Base-by-base conservation (phyloP, 805 yeast species). In the Yamadazyma sp. region DNA sequence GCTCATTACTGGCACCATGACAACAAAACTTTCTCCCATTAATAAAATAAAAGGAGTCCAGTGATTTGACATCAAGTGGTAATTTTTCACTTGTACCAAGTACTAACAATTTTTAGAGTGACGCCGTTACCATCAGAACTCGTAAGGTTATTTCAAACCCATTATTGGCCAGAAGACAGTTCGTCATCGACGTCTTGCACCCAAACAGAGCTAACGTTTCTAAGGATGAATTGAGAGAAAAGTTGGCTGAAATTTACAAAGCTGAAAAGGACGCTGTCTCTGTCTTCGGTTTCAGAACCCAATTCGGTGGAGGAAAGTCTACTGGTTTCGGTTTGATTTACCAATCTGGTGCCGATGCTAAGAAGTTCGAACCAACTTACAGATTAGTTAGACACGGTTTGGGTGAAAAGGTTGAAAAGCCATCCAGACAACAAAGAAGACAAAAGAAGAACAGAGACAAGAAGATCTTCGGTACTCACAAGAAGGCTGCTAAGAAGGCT, bases 351-450 rank as follows among this genome's bases (percentile, higher is more conserved):
- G 96, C 95, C 62, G 96, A 90, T 70, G 91, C 96, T 69, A 87
- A 90, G 84, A 90, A 82, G 75, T 91, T 93, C 73, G 99, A 93
- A 81, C 99, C 99, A 78, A 69, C 88, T 58, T 93, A 93, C 95
- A 90, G 99, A 79, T 87, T 88, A 69, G 95, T 93, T 62, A 90
- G 99, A 85, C 85, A 87, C 81, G 98, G 98, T 67, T 81, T 90
- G 70, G 97, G 95, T 68, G 78, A 77, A 60, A 89, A 87, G 83
- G 90, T 84, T 65, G 97, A 91, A 76, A 89, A 88, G 81, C 79
- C 96, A 62, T 88, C 97, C 63, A 90, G 98, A 89, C 96, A 90
- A 80, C 99, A 93, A 82, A 88, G 99, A 83, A 93, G 93, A 78
- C 98, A 91, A 82, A 88, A 85, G 89, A 91, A 93, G 90, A 93